A percentile compares a stretch with the other conserved stretches of the same genome.
phyloP scores from a whole-genome alignment of 2,329 filamentous ascomycete genomes.

The Hawksworthiomyces lignivorus region DNA sequence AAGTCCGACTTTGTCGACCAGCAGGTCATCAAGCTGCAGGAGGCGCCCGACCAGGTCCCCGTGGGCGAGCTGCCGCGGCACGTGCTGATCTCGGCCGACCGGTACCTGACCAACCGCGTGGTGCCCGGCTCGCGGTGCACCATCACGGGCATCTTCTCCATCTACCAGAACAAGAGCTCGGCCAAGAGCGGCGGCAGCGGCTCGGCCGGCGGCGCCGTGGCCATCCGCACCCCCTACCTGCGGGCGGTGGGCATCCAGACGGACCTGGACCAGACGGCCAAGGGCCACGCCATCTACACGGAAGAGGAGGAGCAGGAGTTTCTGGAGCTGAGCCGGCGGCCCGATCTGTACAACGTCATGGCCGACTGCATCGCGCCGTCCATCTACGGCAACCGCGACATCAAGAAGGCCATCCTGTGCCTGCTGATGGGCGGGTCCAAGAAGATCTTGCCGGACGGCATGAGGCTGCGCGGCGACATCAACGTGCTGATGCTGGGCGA shows the following conservation, averaged over 20 bases:
- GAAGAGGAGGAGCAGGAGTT: conserved; percentile 98
- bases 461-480: conserved; percentile 96
- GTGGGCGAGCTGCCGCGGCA: conserved; percentile 93
- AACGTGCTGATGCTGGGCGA: conserved; percentile 96
- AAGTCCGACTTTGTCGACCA: conserved; percentile 93
- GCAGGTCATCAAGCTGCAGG: conserved; percentile 95
- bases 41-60: conserved; percentile 93
- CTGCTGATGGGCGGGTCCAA: conserved; percentile 91
- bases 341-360: conserved; percentile 88
- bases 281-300: conserved; percentile 74
- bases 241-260: conserved; percentile 87
- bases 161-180: conserved; percentile 86
- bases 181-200: conserved; percentile 52
- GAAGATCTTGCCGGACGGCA: conserved; percentile 94
- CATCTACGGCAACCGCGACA: conserved; percentile 92
- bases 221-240: conserved; percentile 91
- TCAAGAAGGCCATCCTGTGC: conserved; percentile 96
- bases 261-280: conserved; percentile 81
- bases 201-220: conserved; percentile 70
- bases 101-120: conserved; percentile 90
- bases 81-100: conserved; percentile 91
- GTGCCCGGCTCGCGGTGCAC: conserved; percentile 93
- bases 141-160: conserved; percentile 95
- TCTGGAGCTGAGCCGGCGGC: conserved; percentile 76
- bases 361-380: conserved; percentile 91